phyloP scores from a whole-genome alignment of 2,329 filamentous ascomycete species.

The Meredithiella fracta region DNA sequence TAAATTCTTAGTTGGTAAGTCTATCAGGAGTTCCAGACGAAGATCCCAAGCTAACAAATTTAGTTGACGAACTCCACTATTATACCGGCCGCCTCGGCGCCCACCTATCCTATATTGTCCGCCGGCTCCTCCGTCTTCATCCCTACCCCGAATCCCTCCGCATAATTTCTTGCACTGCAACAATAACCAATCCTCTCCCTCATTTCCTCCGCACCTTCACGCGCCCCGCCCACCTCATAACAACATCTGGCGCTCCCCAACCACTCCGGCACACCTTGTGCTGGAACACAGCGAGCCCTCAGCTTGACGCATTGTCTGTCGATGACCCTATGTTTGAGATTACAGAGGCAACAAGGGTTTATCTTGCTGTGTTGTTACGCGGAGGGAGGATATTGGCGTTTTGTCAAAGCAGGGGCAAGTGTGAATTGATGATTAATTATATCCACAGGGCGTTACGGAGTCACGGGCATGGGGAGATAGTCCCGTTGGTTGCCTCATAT shows the following conservation, averaged over 20 bases:
- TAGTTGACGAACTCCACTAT: conserved; percentile 76
- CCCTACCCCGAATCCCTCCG: conserved; percentile 82
- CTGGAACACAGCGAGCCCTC: conserved; percentile 10
- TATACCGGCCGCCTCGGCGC: conserved; percentile 92
- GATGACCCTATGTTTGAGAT: conserved; percentile 5
- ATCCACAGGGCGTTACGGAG: conserved; percentile 61
- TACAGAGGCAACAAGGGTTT: conserved; percentile 70
- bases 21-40: background rate
- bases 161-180: conserved; percentile 78
- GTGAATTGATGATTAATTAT: conserved; percentile 66
- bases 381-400: conserved; percentile 90
- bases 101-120: conserved; percentile 90
- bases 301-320: background rate
- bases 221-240: conserved; percentile 61
- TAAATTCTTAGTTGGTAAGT: conserved; percentile 61
- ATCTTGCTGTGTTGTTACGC: conserved; percentile 74
- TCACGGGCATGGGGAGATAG: conserved; percentile 59
- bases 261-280: conserved; percentile 4
- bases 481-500: conserved; percentile 79
- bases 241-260: conserved; percentile 79
- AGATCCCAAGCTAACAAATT: too few relatives aligned
- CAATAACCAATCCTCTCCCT: conserved; percentile 76
- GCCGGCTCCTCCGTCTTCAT: conserved; percentile 71
- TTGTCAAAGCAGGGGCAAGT: conserved; percentile 72
- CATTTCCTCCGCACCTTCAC: conserved; percentile 96